Evolutionary conservation across 1,139 yeast genomes (phyloP), one percentile per base, ranked within the genome.

Genomic region (Yamadazyma dushanensis): DNA sequence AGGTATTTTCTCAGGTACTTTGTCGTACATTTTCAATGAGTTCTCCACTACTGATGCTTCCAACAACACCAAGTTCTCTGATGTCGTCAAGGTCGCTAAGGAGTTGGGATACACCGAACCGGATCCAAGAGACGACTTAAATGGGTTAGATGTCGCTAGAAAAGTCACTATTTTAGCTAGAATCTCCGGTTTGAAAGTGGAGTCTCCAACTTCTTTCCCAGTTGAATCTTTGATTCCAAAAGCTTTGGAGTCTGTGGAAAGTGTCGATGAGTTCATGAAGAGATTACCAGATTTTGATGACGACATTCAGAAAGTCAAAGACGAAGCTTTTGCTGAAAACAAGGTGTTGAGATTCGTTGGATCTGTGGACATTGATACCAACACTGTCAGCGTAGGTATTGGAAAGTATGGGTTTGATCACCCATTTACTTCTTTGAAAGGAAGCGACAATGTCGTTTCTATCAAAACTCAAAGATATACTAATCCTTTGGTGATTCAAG

Each of bases 71-170:
- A 83, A 83, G 57, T 92, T 90, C 58, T 88, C 97, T 20, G 96
- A 90, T 38, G 83, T 94, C 34, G 98, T 92, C 39, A 71, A 75
- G 46, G 80, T 80, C 35, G 98, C 99, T 32, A 90, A 90, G 65
- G 67, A 80, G 31, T 74, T 88, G 50, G 99, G 99, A 32, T 92
- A 88, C 76, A 92, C 97, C 29, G 99, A 94, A 65, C 98, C 99
- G 34, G 99, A 92, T 61, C 98, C 98, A 60, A 82, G 99, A 66
- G 99, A 92, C 59, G 99, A 92, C 59, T 78, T 92, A 62, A 92
- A 92, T 60, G 99, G 99, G 41, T 75, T 92, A 59, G 98, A 92
- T 56, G 97, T 92, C 42, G 99, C 99, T 27, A 83, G 98, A 73
- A 92, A 92, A 63, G 96, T 92, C 23, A 89, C 98, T 19, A 92